Percentiles rank a stretch among this genome's conserved stretches.
These are phyloP conservation scores for Spizellomyces sp. DNA, from an alignment of 192 early-diverging fungal genomes.

Conservation along the genomic window DNA sequence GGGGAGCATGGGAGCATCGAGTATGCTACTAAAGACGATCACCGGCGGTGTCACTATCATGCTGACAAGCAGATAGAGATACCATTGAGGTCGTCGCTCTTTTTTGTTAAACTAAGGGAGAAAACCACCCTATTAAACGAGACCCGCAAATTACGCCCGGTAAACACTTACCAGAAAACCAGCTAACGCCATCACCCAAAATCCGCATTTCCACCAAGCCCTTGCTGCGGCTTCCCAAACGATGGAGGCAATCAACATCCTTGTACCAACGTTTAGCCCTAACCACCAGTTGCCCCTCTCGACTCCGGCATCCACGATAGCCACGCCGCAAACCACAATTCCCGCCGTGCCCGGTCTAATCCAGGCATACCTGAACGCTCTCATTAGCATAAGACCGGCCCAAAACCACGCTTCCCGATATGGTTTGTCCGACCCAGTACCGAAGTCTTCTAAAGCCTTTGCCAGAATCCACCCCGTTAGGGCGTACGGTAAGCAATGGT, in stretches of 20 bases:
- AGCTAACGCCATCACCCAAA: conserved; percentile 15
- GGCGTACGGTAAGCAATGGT: background rate
- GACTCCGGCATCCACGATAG: conserved; percentile 5
- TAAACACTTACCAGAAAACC: conserved; percentile 19
- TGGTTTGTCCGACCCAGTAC: background rate
- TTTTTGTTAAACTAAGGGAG: background rate
- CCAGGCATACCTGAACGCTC: conserved; percentile 25
- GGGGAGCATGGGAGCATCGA: conserved; percentile 44
- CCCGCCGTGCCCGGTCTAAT: background rate
- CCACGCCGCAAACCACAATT: conserved; percentile 1
- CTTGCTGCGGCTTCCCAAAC: conserved; percentile 11
- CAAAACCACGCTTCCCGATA: conserved; percentile 7
- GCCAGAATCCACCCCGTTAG: conserved; percentile 12
- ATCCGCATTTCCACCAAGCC: conserved; percentile 11
- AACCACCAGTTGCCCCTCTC: background rate
- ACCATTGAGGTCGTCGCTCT: conserved; percentile 28
- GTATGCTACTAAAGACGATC: conserved; percentile 29
- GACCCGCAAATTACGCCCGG: background rate
- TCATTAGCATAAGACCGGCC: conserved; percentile 14
- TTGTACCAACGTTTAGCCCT: conserved; percentile 13
- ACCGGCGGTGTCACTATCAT: conserved; percentile 25
- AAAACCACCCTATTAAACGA: no score
- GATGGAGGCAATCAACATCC: conserved; percentile 14
- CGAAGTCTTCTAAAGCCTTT: background rate
- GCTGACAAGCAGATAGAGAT: conserved; percentile 13